Base-by-base conservation (phyloP, 1,139 yeast genomes). In the Nadsonia commutata region DNA sequence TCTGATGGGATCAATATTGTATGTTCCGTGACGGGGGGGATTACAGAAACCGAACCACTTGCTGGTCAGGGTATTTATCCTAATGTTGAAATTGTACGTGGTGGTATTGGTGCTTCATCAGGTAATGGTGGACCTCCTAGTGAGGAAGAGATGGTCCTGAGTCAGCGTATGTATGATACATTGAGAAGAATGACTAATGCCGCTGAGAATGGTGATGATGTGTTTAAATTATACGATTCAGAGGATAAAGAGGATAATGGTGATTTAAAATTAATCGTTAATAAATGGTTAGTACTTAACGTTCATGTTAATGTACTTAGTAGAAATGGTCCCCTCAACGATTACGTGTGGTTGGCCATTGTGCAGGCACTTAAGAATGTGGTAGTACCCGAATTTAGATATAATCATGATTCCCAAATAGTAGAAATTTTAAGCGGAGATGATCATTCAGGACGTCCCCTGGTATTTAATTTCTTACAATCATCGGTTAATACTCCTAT, bases 81-180 rank as follows among this genome's bases (percentile, higher is more conserved):
- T 0, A 80, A 83, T 39, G 88, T 88, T 9, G 93, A 84, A 52
- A 74, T 85, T 16, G 73, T 79, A 45, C 68, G 93, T 46, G 95
- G 94, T 18, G 68, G 85, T 45, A 53, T 51, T 7, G 52, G 53
- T n/a, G 47, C 48, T 18, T 45, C 52, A 20, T 39, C 42, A 22
- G 55, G 52, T 2, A 39, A 59, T 40, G 43, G 43, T 13, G 43
- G 43, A 31, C 85, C 90, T 2, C 96, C 96, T 19, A 78, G 93
- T 1, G 86, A 80, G 51, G 96, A 88, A 62, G 96, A 88, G 60
- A 85, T 84, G 82, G 76, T 74, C 23, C 56, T 83, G 31, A 76
- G 94, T 2, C 94, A 84, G 58, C 67, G 68, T 46, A 55, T 84
- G 27, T 76, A 74, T 54, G 84, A 83, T 52, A 46, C 56, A n/a